Conservation (phyloP, 2,329 filamentous ascomycete species). For the Neoscytalidium dimidiatum region DNA sequence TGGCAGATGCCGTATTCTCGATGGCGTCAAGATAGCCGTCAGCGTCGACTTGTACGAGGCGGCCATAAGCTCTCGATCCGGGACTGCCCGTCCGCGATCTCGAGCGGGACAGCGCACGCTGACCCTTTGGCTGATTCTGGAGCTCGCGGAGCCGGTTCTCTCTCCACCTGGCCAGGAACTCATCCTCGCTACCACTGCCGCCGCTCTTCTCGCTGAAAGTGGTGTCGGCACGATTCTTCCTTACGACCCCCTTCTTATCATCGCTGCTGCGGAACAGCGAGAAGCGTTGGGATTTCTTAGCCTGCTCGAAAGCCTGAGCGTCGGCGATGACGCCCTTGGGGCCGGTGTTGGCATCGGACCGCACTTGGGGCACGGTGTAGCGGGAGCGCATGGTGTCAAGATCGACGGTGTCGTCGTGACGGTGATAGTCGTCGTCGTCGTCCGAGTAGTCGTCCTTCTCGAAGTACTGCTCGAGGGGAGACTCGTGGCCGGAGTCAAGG, state of each 20-base stretch:
- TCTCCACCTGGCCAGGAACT: conserved; percentile 83
- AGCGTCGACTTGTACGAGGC: conserved; percentile 81
- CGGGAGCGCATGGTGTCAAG: conserved; percentile 53
- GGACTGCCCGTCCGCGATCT: conserved; percentile 70
- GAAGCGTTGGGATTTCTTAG: conserved; percentile 42
- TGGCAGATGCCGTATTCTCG: conserved; percentile 80
- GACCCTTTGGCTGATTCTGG: conserved; percentile 60
- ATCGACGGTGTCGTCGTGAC: conserved; percentile 39
- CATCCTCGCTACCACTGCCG: conserved; percentile 71
- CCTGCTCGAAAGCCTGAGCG: conserved; percentile 73
- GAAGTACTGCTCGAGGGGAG: conserved; percentile 50
- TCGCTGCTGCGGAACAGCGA: conserved; percentile 24
- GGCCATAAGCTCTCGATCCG: conserved; percentile 75
- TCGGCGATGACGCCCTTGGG: conserved; percentile 88
- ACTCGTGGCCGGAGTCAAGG: conserved; percentile 55
- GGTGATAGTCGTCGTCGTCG: conserved; percentile 49
- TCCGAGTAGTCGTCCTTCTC: conserved; percentile 59
- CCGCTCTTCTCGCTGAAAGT: conserved; percentile 43
- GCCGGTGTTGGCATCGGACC: conserved; percentile 72
- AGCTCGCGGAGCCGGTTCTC: conserved; percentile 78
- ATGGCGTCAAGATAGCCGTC: conserved; percentile 94
- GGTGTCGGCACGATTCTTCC: conserved; percentile 31
- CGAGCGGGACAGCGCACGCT: conserved; percentile 42
- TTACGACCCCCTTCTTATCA: conserved; percentile 2
- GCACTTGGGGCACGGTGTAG: conserved; percentile 59